phyloP scores from a whole-genome alignment of 208 protist genomes.

The Acanthamoeba royreba region DNA sequence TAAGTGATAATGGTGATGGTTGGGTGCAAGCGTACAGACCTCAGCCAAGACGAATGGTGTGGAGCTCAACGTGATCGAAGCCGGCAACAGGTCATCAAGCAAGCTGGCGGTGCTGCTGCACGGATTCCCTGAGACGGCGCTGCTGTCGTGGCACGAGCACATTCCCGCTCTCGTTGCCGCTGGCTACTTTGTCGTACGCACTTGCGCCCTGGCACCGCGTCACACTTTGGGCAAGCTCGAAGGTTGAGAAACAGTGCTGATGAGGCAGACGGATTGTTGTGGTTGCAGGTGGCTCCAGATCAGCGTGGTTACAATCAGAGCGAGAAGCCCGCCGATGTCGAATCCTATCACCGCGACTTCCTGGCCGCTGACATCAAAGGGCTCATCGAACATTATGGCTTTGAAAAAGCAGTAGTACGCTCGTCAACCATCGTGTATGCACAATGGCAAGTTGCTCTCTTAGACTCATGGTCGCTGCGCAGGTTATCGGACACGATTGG shows the following conservation, averaged over 20 bases:
- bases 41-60: neutral
- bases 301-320: constrained; percentile 14
- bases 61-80: neutral
- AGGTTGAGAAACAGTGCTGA: too few species aligned
- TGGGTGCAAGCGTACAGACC: neutral
- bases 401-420: neutral
- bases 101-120: neutral
- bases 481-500: constrained; percentile 19
- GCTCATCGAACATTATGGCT: neutral
- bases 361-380: neutral
- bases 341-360: neutral
- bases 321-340: neutral
- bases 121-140: neutral
- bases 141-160: constrained; percentile 1
- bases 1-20: too few species aligned
- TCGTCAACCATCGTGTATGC: too few species aligned
- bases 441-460: neutral
- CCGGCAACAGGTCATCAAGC: neutral
- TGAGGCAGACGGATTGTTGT: too few species aligned
- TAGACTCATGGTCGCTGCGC: neutral
- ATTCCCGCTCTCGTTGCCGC: neutral
- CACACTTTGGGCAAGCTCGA: too few species aligned
- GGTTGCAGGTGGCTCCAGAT: neutral
- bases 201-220: neutral
- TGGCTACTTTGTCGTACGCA: neutral